Evolutionary conservation across 208 protist species (phyloP), one percentile per base, ranked within the genome.

Genomic region (Endotrypanum monterogeii): DNA sequence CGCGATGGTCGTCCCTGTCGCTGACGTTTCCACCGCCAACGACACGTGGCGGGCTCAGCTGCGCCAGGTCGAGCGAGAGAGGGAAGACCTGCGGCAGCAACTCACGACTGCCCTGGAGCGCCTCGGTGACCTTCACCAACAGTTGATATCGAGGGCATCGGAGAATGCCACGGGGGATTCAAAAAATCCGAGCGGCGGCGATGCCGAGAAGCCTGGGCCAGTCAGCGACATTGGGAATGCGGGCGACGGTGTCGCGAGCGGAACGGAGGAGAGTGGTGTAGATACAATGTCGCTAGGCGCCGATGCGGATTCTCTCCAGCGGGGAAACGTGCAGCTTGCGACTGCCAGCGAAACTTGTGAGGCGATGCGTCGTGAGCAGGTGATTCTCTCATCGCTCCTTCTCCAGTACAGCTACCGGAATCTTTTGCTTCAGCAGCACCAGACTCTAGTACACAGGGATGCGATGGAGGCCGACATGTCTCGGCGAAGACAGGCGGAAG

Each of bases 401-500:
- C 70, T 95, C 28, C 77, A 86, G 60, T 80, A 87, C 61, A 82
- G 84, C 51, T 91, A 91, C 62, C 83, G 84, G 61, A 91, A 90
- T 54, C 69, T 93, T 28, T 66, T 91, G 66, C 73, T 92, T 52
- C 88, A 92, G 76, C 90, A 95, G 70, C 89, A 84, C 57, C 48
- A 83, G 25, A 76, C 85, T 16, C 78, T 95, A 14, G 71, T 87
- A 11, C 56, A 76, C 56, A 80, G 76, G 60, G 70, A 74, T 66
- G 65, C 54, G 46, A 51, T 60, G 28, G 76, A 81, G 57, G 76
- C 76, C 23, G 76, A 81, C 35, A 55, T 28, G 67, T 73, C 77
- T 7, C 61, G 54, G 30, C 67, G 69, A 56, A 67, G 67, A 11
- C 73, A 78, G 54, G 37, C 48, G n/a, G 74, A 82, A 39, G 72